Conservation (phyloP, 106 monocot genomes). For the Acanthochlamys bracteata region DNA sequence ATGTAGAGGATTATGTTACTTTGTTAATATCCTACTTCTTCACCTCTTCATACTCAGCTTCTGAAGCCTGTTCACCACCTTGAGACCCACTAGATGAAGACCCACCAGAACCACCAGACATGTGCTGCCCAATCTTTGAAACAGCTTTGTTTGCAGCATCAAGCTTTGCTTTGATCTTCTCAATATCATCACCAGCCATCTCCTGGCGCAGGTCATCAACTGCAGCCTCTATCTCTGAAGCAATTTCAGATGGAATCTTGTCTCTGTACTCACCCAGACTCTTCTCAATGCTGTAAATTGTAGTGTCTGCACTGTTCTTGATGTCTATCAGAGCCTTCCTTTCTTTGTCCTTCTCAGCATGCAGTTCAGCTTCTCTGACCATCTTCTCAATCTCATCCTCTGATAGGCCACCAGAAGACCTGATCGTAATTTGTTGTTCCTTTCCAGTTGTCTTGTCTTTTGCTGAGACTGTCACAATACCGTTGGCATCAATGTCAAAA, state of each 20-base stretch:
- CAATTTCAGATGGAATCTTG: constrained; percentile 11
- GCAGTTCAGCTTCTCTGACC: constrained; percentile 7
- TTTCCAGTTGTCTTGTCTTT: constrained; percentile 9
- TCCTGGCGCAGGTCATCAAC: constrained; percentile 6
- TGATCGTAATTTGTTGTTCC: constrained; percentile 10
- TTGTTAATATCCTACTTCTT: not conserved
- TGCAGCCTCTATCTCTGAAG: constrained; percentile 10
- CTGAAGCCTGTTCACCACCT: constrained; percentile 5
- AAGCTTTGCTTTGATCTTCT: constrained; percentile 8
- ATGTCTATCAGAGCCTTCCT: constrained; percentile 14
- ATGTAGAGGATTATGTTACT: not conserved
- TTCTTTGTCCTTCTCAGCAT: constrained; percentile 7
- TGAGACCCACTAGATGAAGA: constrained; percentile 7
- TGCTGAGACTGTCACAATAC: constrained; percentile 8
- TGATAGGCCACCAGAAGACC: constrained; percentile 13
- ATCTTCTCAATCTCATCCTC: constrained; percentile 15
- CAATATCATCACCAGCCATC: constrained; percentile 6
- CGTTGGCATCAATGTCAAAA: constrained; percentile 12
- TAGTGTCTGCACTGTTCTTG: constrained; percentile 13
- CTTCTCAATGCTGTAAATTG: constrained; percentile 15
- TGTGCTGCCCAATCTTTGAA: constrained; percentile 13
- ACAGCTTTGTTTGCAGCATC: constrained; percentile 14
- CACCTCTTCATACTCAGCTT: constrained; percentile 11
- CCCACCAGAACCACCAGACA: constrained; percentile 8
- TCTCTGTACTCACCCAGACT: constrained; percentile 7